These are phyloP conservation scores for Kurtzmaniella cleridarum DNA, from an alignment of 805 yeast species.

Conservation along the genomic window DNA sequence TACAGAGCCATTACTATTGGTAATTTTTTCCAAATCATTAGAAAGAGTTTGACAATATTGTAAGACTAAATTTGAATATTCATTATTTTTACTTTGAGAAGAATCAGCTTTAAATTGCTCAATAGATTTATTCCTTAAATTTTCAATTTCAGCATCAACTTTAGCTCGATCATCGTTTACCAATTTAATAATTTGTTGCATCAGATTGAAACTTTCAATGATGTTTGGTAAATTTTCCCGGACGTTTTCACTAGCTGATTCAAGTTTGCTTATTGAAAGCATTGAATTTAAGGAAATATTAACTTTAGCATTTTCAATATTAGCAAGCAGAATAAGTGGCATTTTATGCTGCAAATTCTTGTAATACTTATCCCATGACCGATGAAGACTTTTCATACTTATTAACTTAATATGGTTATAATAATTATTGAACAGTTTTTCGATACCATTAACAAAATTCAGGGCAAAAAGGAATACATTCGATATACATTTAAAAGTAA, in stretches of 20 bases:
- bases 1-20: conserved; percentile 4
- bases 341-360: conserved; percentile 26
- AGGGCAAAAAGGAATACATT: conserved; percentile 46
- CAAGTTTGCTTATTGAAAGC: conserved; percentile 24
- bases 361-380: conserved; percentile 31
- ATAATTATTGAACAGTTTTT: conserved; percentile 38
- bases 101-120: conserved; percentile 17
- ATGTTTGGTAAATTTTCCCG: conserved; percentile 24
- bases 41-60: conserved; percentile 8
- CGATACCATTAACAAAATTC: conserved; percentile 44
- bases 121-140: conserved; percentile 33
- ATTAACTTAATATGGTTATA: conserved; percentile 32
- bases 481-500: conserved; percentile 41
- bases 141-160: conserved; percentile 39
- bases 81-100: neutral
- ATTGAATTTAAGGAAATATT: conserved; percentile 22
- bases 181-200: conserved; percentile 28
- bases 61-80: conserved; percentile 4
- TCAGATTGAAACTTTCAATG: conserved; percentile 22
- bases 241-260: conserved; percentile 24
- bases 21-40: conserved; percentile 13
- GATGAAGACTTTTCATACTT: conserved; percentile 36
- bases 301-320: conserved; percentile 10
- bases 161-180: conserved; percentile 31
- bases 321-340: conserved; percentile 31